These are phyloP conservation scores for Wallacemonas sp. DNA, from an alignment of 208 protist genomes.

Conservation along the genomic window DNA sequence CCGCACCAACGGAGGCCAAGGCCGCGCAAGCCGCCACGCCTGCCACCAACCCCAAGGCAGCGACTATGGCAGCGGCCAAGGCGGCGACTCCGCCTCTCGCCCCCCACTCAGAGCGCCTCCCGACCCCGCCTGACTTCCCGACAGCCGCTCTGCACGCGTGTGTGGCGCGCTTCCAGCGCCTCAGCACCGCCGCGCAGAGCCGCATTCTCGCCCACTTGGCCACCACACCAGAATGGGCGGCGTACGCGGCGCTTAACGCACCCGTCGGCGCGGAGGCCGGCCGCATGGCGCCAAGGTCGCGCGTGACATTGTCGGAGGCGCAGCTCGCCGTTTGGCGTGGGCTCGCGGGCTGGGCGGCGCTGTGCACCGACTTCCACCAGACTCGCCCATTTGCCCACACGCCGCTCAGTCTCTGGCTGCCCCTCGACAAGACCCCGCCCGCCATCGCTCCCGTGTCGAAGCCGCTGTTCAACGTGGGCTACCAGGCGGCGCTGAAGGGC, in stretches of 20 bases:
- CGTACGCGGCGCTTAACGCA: too few species aligned
- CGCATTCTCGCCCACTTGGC: too few species aligned
- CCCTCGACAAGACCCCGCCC: background rate
- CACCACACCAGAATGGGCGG: too few species aligned
- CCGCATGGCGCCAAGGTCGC: too few species aligned
- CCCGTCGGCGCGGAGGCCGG: too few species aligned
- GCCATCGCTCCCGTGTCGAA: background rate
- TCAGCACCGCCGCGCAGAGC: background rate
- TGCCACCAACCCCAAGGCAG: too few species aligned
- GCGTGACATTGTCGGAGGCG: background rate
- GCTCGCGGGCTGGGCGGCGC: background rate
- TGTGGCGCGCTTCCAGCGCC: background rate
- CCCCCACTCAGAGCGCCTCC: background rate
- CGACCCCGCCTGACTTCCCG: background rate
- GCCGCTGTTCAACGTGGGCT: background rate
- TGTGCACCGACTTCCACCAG: background rate
- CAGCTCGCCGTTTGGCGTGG: background rate
- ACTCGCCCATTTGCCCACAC: background rate
- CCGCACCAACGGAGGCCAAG: too few species aligned
- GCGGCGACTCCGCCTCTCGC: too few species aligned
- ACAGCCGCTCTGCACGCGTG: background rate
- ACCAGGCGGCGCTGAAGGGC: background rate
- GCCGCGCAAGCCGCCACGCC: too few species aligned
- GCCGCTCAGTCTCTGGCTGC: background rate
- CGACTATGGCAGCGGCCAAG: too few species aligned